Percentiles rank a stretch among this genome's conserved stretches.
phyloP scores from a whole-genome alignment of 2,329 filamentous ascomycete genomes.

The Fusarium humuli region DNA sequence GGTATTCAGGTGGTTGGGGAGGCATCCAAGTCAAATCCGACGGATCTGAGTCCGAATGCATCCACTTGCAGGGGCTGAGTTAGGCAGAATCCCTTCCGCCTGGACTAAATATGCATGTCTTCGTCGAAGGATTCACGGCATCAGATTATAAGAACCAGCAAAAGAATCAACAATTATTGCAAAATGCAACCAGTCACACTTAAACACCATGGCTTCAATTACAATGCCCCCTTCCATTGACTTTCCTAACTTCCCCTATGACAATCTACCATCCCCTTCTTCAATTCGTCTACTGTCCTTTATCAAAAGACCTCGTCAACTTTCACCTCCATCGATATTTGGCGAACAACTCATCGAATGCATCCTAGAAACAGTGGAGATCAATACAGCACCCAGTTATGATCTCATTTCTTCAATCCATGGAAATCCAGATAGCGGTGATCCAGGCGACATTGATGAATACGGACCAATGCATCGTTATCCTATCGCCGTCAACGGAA shows the following conservation, averaged over 20 bases:
- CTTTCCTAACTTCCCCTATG: neutral
- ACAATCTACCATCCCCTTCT: neutral
- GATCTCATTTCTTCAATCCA: conserved; percentile 3
- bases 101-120: neutral
- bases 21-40: no score
- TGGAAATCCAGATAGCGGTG: neutral
- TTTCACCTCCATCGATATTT: neutral
- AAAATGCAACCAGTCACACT: accelerated
- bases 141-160: neutral
- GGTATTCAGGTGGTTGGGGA: no score
- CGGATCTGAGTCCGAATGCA: neutral
- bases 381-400: neutral
- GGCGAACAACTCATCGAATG: neutral
- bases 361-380: neutral
- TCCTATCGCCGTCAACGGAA: conserved; percentile 1
- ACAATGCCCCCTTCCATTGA: neutral
- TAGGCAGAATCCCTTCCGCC: neutral
- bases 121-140: neutral
- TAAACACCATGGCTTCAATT: neutral
- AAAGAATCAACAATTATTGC: neutral
- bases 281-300: conserved; percentile 5
- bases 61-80: neutral
- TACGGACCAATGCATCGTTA: conserved; percentile 1
- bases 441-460: neutral
- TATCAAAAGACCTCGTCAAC: conserved; percentile 2